Percentiles rank a stretch among this genome's conserved stretches.
These are phyloP conservation scores for Juglanconis oblonga DNA, from an alignment of 2,329 filamentous ascomycete species.

Conservation along the genomic window DNA sequence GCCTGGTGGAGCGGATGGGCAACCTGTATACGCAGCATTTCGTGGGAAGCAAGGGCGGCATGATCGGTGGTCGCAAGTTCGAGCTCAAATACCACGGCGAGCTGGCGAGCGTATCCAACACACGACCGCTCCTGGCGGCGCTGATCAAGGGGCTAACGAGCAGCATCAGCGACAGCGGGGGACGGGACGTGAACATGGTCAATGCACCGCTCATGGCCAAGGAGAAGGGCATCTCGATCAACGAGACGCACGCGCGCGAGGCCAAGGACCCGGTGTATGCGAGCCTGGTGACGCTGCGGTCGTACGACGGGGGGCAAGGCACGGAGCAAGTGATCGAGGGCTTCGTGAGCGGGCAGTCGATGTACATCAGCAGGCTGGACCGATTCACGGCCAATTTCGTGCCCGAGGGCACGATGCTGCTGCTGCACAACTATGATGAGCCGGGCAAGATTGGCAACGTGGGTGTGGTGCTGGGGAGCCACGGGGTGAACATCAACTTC, in stretches of 20 bases:
- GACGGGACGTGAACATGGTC: slow-evolving; percentile 75
- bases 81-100: slow-evolving; percentile 77
- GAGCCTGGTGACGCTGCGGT: slow-evolving; percentile 68
- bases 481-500: slow-evolving; percentile 74
- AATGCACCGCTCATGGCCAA: slow-evolving; percentile 74
- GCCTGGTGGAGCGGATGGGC: slow-evolving; percentile 76
- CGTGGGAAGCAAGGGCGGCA: slow-evolving; percentile 38
- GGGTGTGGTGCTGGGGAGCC: slow-evolving; percentile 65
- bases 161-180: slow-evolving; percentile 64
- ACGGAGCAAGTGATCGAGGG: slow-evolving; percentile 56
- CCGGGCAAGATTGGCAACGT: slow-evolving; percentile 82
- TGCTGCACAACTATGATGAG: slow-evolving; percentile 77
- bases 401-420: slow-evolving; percentile 71
- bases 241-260: slow-evolving; percentile 66
- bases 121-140: slow-evolving; percentile 74
- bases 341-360: slow-evolving; percentile 60
- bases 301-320: slow-evolving; percentile 33
- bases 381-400: slow-evolving; percentile 72
- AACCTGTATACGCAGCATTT: slow-evolving; percentile 77
- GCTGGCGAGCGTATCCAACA: slow-evolving; percentile 68
- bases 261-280: slow-evolving; percentile 62
- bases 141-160: slow-evolving; percentile 73
- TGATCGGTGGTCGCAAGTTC: slow-evolving; percentile 63
- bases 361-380: slow-evolving; percentile 71
- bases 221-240: slow-evolving; percentile 74